Conservation (phyloP, 768 basidiomycete species). For the Suillus alpinus region DNA sequence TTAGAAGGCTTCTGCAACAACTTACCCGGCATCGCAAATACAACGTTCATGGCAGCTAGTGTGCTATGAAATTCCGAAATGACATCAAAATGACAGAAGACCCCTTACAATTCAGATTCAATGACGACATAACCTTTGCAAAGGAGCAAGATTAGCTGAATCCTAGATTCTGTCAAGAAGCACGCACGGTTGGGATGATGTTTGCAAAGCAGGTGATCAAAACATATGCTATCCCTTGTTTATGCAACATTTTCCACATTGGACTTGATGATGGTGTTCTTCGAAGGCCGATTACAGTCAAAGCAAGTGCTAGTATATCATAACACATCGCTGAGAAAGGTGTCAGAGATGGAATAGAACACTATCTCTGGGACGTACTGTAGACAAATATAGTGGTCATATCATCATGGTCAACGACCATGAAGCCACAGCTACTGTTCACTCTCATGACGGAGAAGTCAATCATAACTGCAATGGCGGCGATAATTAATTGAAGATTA, state of each 20-base stretch:
- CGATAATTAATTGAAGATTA: neutral
- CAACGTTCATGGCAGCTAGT: neutral
- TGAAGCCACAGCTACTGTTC: neutral
- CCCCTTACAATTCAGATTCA: neutral
- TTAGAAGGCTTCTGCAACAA: neutral
- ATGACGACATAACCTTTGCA: neutral
- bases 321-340: slow-evolving; percentile 1
- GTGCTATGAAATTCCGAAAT: neutral
- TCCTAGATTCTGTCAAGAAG: neutral
- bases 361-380: neutral
- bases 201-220: neutral
- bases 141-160: neutral
- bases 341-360: neutral
- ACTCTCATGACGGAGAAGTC: neutral
- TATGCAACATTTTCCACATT: neutral
- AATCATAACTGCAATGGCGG: neutral
- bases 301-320: neutral
- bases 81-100: too few relatives aligned
- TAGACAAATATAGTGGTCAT: neutral
- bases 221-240: neutral
- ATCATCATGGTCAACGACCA: neutral
- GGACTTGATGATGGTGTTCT: neutral
- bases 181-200: neutral
- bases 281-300: neutral
- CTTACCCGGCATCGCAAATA: neutral